Base-by-base conservation (phyloP, 73 alveolate genomes). In the Breviolum minutum region DNA sequence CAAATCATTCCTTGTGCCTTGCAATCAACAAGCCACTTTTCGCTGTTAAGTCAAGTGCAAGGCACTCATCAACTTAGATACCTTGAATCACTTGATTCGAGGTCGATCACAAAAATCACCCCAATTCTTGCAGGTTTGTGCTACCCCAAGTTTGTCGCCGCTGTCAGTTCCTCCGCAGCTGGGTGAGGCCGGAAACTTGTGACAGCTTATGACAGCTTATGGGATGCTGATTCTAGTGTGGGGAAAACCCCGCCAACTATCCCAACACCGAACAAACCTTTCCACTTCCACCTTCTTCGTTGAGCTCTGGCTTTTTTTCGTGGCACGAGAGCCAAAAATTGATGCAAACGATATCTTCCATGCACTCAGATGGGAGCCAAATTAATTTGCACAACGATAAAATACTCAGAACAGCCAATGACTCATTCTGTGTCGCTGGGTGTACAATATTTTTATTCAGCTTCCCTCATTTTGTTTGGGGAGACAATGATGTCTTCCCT, bases 71-170 rank as follows among this genome's bases (percentile, higher is more conserved):
- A 22, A 8, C 54, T 40, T 40, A 40, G 54, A 40, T 40, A 40
- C 54, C 54, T 40, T 40, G 54, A 40, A 40, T 40, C 54, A 0
- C 5, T 40, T 40, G 54, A 40, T 40, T 40, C 54, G 54, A 40
- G 54, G 54, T n/a, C n/a, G n/a, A n/a, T n/a, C n/a, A n/a, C n/a
- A n/a, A n/a, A n/a, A 80, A 29, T 29, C 73, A 11, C 20, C 74
- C 11, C 40, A 13, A 54, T 73, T 6, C 83, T 73, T 32, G 40
- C 30, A 88, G 85, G 95, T 29, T 1, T 66, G 95, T 7, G 95
- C 95, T 61, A 88, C 95, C 9, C 95, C 95, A 22, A 88, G 84
- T 29, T 54, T 88, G 62, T 88, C 95, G 60, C 95, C 95, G 26
- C 80, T 88, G 61, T 27, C 95, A 26, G 61, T 85, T 48, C 95